Conservation (phyloP, 2,329 filamentous ascomycete genomes). For the Colletotrichum lindemuthianum region DNA sequence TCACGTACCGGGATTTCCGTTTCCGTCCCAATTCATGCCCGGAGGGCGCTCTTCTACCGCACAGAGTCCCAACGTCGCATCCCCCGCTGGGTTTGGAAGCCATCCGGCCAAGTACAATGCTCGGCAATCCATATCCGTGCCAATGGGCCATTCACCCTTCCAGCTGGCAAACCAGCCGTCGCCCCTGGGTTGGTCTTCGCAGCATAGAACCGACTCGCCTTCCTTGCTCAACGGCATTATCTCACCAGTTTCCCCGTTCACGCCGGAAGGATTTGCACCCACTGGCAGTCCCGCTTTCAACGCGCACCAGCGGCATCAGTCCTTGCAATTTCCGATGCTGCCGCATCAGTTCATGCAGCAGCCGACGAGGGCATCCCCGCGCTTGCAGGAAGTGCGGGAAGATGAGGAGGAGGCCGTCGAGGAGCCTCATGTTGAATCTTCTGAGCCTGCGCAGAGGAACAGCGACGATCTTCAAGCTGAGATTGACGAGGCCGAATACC, state of each 20-base stretch:
- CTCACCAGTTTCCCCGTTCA: conserved; percentile 73
- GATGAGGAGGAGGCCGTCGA: conserved; percentile 70
- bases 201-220: conserved; percentile 72
- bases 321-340: conserved; percentile 66
- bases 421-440: conserved; percentile 65
- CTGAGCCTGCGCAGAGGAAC: conserved; percentile 56
- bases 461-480: conserved; percentile 84
- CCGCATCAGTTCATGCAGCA: conserved; percentile 66
- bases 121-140: conserved; percentile 77
- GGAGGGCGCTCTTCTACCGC: conserved; percentile 67
- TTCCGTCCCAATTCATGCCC: conserved; percentile 68
- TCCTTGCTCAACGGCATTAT: conserved; percentile 66
- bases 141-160: conserved; percentile 72
- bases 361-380: conserved; percentile 65
- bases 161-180: conserved; percentile 73
- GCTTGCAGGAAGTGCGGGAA: conserved; percentile 78
- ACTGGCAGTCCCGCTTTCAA: conserved; percentile 54
- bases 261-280: conserved; percentile 59
- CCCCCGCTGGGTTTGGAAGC: conserved; percentile 75
- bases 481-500: conserved; percentile 86
- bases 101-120: conserved; percentile 71
- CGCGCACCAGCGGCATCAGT: conserved; percentile 67
- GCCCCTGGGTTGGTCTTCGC: conserved; percentile 67
- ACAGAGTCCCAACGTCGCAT: conserved; percentile 75
- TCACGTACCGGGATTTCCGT: conserved; percentile 66